phyloP scores from a whole-genome alignment of 75 land plant species.

The Isoetes taiwanensis region DNA sequence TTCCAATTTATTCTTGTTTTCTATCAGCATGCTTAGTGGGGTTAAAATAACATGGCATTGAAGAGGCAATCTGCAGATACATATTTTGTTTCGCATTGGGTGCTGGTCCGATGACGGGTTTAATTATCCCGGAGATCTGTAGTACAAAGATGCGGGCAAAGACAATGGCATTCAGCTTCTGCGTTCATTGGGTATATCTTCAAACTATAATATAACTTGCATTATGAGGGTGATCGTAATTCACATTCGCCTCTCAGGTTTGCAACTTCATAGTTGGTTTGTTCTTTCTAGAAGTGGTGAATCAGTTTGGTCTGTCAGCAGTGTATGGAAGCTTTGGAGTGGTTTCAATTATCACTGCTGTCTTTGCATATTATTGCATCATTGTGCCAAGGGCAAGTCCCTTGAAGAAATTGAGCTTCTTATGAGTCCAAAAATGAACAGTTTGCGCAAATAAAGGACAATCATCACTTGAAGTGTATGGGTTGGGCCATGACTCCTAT shows the following conservation, averaged over 20 bases:
- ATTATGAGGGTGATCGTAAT: too few relatives aligned
- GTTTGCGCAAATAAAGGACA: background rate
- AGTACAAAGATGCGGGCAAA: constrained; percentile 54
- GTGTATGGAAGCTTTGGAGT: constrained; percentile 71
- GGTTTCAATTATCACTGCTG: constrained; percentile 48
- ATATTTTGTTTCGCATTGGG: constrained; percentile 80
- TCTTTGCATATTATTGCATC: constrained; percentile 40
- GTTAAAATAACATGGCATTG: too few relatives aligned
- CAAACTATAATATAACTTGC: too few relatives aligned
- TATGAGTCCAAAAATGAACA: constrained; percentile 16
- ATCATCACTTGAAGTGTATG: too few relatives aligned
- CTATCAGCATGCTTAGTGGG: too few relatives aligned
- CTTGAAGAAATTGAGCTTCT: constrained; percentile 83
- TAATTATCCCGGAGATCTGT: constrained; percentile 84
- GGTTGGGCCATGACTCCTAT: too few relatives aligned
- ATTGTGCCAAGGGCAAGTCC: constrained; percentile 79
- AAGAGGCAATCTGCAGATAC: constrained; percentile 34
- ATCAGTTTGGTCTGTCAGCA: constrained; percentile 56
- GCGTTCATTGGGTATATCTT: constrained; percentile 85
- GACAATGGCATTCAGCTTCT: constrained; percentile 73
- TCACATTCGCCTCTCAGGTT: too few relatives aligned
- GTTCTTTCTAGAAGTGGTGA: constrained; percentile 64
- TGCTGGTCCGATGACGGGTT: constrained; percentile 88
- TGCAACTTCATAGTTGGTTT: constrained; percentile 82
- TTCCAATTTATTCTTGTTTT: too few relatives aligned